Evolutionary conservation across 495 filamentous ascomycete species (phyloP), one percentile per base, ranked within the genome.

Genomic region (Aspergillus indologenus): DNA sequence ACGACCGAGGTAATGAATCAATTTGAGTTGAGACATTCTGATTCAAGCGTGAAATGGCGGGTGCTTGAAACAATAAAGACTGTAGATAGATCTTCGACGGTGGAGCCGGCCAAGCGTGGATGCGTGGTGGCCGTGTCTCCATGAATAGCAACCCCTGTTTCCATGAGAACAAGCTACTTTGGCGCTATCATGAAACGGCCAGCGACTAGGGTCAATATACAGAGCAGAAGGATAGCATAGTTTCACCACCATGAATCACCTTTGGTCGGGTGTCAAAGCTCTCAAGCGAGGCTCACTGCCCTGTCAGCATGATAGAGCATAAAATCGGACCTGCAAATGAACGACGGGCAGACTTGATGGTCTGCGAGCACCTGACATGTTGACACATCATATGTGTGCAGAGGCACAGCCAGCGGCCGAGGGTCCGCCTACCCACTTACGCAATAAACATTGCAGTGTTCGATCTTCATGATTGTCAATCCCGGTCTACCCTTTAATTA

Each of bases 111-210:
- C 46, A 49, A 23, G 14, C 46, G 7, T 15, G 2, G 46, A 3
- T 8, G 46, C 34, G 34, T 40, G 34, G 34, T 40, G 34, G 12
- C 12, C 12, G 34, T 40, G 12, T 40, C 7, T 40, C 34, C 34
- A 4, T 40, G 34, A 40, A 14, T 49, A 23, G 19, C 5, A 5
- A 5, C 46, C 18, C 14, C 46, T 17, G 46, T 49, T 49, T 49
- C 46, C 46, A 49, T 49, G 46, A 49, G 46, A 49, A 49, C 46
- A 21, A 40, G 46, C 46, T 21, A 17, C 46, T 9, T 49, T 49
- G 21, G 46, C 46, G 46, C 7, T 24, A 21, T 19, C 45, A 26
- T 49, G 46, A 24, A 49, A 49, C 46, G 14, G 46, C 46, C 24
- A 23, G 20, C 21, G 6, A 49, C 26, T 29, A 29, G 4, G 26